Evolutionary conservation across 768 basidiomycete genomes (phyloP).

Genomic region (Phaffia tasmanica): DNA sequence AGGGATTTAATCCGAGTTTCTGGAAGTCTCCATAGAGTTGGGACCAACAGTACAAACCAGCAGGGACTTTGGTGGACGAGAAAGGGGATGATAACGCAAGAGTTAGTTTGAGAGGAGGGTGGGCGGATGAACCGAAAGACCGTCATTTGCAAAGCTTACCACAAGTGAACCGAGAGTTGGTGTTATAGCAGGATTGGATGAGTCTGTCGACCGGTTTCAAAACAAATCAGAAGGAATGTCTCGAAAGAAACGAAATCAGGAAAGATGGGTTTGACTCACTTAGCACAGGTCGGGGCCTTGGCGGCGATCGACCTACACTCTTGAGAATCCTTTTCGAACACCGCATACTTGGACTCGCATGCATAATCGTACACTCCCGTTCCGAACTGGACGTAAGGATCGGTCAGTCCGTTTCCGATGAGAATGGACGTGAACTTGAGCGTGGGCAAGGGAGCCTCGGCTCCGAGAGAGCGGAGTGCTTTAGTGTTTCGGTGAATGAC

Average conservation of each 20-base stretch:
- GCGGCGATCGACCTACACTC: conserved; percentile 53
- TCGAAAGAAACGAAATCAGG: not conserved
- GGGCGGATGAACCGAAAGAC: not conserved
- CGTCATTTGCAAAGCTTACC: conserved; percentile 26
- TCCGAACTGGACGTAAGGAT: conserved; percentile 63
- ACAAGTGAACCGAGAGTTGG: conserved; percentile 39
- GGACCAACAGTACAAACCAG: conserved; percentile 64
- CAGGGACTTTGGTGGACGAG: conserved; percentile 46
- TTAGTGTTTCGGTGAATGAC: conserved; percentile 50
- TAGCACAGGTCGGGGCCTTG: conserved; percentile 64
- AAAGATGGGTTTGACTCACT: conserved; percentile 3
- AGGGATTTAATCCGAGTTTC: conserved; percentile 54
- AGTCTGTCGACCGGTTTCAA: conserved; percentile 37
- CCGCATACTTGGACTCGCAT: conserved; percentile 51
- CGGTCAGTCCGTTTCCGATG: conserved; percentile 58
- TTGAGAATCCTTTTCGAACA: conserved; percentile 56
- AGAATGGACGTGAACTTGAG: conserved; percentile 76
- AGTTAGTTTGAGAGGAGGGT: not conserved
- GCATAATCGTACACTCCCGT: conserved; percentile 57
- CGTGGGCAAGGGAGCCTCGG: conserved; percentile 43
- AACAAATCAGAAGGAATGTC: not conserved
- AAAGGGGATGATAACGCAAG: not conserved
- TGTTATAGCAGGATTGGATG: conserved; percentile 50
- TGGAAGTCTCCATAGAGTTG: conserved; percentile 62
- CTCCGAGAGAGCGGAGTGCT: conserved; percentile 37